These are phyloP conservation scores for Saccharomyces hybrid DNA, from an alignment of 1,139 yeast genomes.

Conservation along the genomic window DNA sequence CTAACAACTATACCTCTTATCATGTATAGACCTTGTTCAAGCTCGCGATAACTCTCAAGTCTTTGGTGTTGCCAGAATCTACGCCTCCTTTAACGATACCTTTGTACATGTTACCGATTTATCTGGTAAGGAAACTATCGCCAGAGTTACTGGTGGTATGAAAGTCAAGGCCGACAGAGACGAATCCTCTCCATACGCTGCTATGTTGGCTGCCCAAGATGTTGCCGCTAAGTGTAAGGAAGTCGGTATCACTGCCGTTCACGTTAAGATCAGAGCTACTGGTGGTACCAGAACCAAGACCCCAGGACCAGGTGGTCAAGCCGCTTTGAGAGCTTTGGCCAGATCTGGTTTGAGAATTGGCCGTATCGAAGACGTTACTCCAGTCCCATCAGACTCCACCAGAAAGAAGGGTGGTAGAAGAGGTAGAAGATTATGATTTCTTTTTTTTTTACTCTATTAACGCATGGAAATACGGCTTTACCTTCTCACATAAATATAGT, in stretches of 20 bases:
- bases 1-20: conserved; percentile 6
- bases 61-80: conserved; percentile 99
- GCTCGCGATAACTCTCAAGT: conserved; percentile 96
- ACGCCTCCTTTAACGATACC: conserved; percentile 99
- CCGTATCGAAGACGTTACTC: conserved; percentile 99
- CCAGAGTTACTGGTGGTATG: conserved; percentile 99
- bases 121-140: conserved; percentile 99
- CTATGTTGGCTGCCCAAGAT: conserved; percentile 99
- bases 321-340: conserved; percentile 99
- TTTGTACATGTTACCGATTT: conserved; percentile 99
- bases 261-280: conserved; percentile 98
- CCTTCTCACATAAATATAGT: neutral
- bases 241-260: conserved; percentile 99
- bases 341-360: conserved; percentile 99
- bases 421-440: conserved; percentile 96
- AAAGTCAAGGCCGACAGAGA: conserved; percentile 99
- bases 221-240: conserved; percentile 98
- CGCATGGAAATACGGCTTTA: neutral
- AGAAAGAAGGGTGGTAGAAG: conserved; percentile 99
- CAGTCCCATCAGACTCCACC: conserved; percentile 99
- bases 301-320: conserved; percentile 99
- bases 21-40: conserved; percentile 36
- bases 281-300: conserved; percentile 99
- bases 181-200: conserved; percentile 99
- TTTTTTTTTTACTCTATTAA: neutral